Base-by-base conservation (phyloP, 768 basidiomycete genomes). In the Agaricus subrufescens region DNA sequence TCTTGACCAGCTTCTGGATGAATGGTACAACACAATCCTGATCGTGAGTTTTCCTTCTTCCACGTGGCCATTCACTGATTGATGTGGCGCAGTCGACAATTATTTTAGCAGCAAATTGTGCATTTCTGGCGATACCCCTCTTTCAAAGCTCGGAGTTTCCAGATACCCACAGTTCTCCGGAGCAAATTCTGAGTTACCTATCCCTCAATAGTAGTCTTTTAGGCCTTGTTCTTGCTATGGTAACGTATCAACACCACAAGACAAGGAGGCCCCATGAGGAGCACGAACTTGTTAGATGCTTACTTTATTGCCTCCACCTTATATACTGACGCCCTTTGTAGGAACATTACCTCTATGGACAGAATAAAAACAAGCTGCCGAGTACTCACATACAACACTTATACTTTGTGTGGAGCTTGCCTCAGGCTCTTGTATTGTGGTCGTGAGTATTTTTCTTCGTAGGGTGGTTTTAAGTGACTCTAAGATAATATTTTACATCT, bases 351-450 rank as follows among this genome's bases (percentile, higher is more conserved):
- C 14, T 56, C 9, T 49, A 12, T 42, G 40, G 40, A 19, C 31
- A 56, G 4, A 7, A 43, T 38, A 42, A 6, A 1, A 44, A 44
- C 3, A 27, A 46, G 7, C 46, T 23, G 9, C 39, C 25, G 23
- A 19, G 19, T 31, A 38, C 42, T 27, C 46, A 38, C 3, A 29
- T 49, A n/a, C 44, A 56, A 25, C 54, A 56, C 26, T 37, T 56
- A n/a, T 46, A 43, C 5, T 38, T 56, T 23, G 42, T 56, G 19
- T 49, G 46, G 54, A 56, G 54, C 25, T 49, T 56, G 31, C 54
- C 54, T 7, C 48, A 56, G 14, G 47, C 47, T 2, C 54, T 56
- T 19, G 40, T 56, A 15, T n/a, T 49, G 40, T 56, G 54, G 54
- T 56, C 54, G 47, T 56, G 38, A 30, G 54, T 56, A 6, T 25